Conservation (phyloP, 1,284 basidiomycete species). For the Ceraceosorus guamensis region DNA sequence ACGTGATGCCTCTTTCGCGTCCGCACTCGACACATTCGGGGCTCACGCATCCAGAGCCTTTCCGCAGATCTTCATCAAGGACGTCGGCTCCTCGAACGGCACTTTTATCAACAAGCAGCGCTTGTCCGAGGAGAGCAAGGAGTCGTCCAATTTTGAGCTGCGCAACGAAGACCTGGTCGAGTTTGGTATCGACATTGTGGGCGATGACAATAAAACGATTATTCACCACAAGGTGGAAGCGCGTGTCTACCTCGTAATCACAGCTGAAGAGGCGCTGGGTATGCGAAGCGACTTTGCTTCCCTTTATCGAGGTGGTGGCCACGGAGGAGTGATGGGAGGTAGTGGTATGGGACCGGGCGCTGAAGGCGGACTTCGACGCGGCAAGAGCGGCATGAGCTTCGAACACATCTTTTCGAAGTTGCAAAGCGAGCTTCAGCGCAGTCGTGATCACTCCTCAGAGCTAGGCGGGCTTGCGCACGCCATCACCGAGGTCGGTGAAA, state of each 20-base stretch:
- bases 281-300: slow-evolving; percentile 45
- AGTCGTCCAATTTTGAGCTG: slow-evolving; percentile 87
- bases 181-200: slow-evolving; percentile 98
- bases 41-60: no score
- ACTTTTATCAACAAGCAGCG: slow-evolving; percentile 97
- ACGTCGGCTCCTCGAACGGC: slow-evolving; percentile 95
- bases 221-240: slow-evolving; percentile 98
- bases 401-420: slow-evolving; percentile 72
- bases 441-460: slow-evolving; percentile 85
- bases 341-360: slow-evolving; percentile 42
- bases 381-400: slow-evolving; percentile 60
- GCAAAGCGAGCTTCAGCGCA: slow-evolving; percentile 85
- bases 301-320: slow-evolving; percentile 41
- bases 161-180: slow-evolving; percentile 92
- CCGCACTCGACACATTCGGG: no score
- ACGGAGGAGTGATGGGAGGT: slow-evolving; percentile 36
- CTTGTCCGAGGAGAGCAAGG: slow-evolving; percentile 78
- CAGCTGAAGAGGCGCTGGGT: slow-evolving; percentile 65
- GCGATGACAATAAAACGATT: slow-evolving; percentile 96
- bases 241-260: slow-evolving; percentile 79
- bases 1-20: not conserved
- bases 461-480: slow-evolving; percentile 70
- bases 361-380: slow-evolving; percentile 39
- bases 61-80: slow-evolving; percentile 85
- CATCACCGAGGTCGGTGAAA: slow-evolving; percentile 86